Base-by-base conservation (phyloP, 1,284 basidiomycete genomes). In the Sporisorium sorghi region DNA sequence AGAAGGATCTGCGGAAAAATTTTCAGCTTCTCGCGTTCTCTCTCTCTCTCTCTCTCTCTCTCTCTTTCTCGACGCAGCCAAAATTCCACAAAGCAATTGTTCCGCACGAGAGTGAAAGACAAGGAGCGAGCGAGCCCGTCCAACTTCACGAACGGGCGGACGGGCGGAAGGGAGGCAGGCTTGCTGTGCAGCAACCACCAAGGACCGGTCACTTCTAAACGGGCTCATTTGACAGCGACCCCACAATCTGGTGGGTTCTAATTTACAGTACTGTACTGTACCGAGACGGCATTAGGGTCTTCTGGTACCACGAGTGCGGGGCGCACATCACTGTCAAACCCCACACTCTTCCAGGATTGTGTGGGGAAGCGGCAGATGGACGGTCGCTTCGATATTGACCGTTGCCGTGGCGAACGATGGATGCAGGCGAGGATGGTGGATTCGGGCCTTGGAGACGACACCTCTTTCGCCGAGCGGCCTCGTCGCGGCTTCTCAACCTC, bases 191-290 rank as follows among this genome's bases (percentile, higher is more conserved):
- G 24, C 21, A 5, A 11, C 24, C 17, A 28, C 24, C 12, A 26
- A 3, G 55, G 50, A 43, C 55, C 55, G 61, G 61, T 57, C 55
- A 58, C 49, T 58, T 57, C 12, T 19, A 5, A 12, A 42, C 19
- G 1, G 15, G 12, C 0, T 33, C 26, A 19, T n/a, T 30, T 53
- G 55, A 39, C 50, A 64, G 26, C 49, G 12, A 65, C 61, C 55
- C 61, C 61, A 46, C 61, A 64, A 58, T 58, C 32, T 19, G 55
- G 61, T 52, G 33, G 49, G 17, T n/a, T n/a, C n/a, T n/a, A n/a
- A n/a, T n/a, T n/a, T n/a, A n/a, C n/a, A n/a, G n/a, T n/a, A n/a
- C n/a, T n/a, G n/a, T n/a, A n/a, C n/a, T n/a, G n/a, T n/a, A 44
- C 53, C 60, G 48, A 33, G 28, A 30, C 15, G 49, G n/a, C 23